Conservation (phyloP, 116 monocot species). For the Posidonia oceanica region DNA sequence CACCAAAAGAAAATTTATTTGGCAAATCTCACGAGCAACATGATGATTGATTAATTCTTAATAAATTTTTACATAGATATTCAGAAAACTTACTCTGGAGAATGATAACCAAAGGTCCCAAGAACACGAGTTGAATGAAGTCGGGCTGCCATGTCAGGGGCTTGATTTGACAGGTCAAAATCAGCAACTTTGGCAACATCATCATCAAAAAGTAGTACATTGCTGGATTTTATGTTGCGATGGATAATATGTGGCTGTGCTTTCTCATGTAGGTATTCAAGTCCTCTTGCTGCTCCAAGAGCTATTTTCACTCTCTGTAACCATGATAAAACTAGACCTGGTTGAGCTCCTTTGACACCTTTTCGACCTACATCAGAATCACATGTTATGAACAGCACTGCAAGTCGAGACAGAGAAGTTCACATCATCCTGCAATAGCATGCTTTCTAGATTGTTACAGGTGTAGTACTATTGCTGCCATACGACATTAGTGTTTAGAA, state of each 20-base stretch:
- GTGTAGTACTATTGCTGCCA: too few species aligned
- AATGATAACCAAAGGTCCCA: conserved; percentile 74
- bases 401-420: neutral
- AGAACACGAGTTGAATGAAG: conserved; percentile 68
- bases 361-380: conserved; percentile 30
- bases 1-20: too few species aligned
- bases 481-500: too few species aligned
- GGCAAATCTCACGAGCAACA: too few species aligned
- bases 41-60: too few species aligned
- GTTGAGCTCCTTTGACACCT: conserved; percentile 55
- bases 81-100: conserved; percentile 35
- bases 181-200: conserved; percentile 72
- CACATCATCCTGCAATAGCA: neutral
- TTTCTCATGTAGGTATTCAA: conserved; percentile 65
- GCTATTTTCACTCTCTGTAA: conserved; percentile 51
- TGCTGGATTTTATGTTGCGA: conserved; percentile 63
- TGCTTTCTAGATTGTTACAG: too few species aligned
- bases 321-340: conserved; percentile 59
- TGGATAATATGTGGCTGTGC: conserved; percentile 48
- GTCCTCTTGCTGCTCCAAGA: conserved; percentile 54
- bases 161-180: conserved; percentile 67
- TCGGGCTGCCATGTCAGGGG: conserved; percentile 54
- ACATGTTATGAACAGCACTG: neutral
- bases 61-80: too few species aligned
- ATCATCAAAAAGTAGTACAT: conserved; percentile 56